Percentiles rank a stretch among this genome's conserved stretches.
Conservation (phyloP, 352 stramenopile species). For the Pythium brachiatum region DNA sequence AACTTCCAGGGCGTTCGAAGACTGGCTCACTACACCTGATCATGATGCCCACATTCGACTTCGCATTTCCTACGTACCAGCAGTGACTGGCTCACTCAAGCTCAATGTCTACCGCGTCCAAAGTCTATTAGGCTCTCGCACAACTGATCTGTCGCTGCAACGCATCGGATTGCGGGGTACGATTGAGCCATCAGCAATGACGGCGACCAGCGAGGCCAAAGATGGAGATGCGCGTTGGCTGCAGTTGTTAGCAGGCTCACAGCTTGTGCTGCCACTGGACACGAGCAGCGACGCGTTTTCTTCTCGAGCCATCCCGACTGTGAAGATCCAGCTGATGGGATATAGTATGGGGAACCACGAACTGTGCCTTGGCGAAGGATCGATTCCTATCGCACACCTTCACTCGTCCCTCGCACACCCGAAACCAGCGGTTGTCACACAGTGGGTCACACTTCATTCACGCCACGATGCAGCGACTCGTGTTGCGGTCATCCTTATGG, state of each 20-base stretch:
- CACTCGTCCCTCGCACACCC: background rate
- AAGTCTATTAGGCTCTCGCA: background rate
- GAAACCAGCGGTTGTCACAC: background rate
- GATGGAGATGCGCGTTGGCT: background rate
- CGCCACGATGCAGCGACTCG: constrained; percentile 5
- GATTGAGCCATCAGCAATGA: background rate
- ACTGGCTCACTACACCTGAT: constrained; percentile 12
- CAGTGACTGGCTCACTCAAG: background rate
- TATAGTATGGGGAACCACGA: constrained; percentile 1
- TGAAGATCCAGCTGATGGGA: constrained; percentile 8
- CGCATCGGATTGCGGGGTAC: background rate
- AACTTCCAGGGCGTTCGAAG: background rate
- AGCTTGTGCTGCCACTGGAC: background rate
- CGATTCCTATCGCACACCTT: background rate
- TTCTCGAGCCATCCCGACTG: background rate
- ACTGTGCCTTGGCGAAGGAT: constrained; percentile 8
- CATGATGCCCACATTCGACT: background rate
- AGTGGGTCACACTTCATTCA: constrained; percentile 16
- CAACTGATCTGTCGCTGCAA: background rate
- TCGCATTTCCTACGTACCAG: constrained; percentile 2
- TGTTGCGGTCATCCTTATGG: constrained; percentile 6
- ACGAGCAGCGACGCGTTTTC: background rate
- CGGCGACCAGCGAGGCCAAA: background rate
- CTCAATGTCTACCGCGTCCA: background rate
- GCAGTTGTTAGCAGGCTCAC: background rate